phyloP scores from a whole-genome alignment of 2,329 filamentous ascomycete genomes.

The Penicillium sp. region DNA sequence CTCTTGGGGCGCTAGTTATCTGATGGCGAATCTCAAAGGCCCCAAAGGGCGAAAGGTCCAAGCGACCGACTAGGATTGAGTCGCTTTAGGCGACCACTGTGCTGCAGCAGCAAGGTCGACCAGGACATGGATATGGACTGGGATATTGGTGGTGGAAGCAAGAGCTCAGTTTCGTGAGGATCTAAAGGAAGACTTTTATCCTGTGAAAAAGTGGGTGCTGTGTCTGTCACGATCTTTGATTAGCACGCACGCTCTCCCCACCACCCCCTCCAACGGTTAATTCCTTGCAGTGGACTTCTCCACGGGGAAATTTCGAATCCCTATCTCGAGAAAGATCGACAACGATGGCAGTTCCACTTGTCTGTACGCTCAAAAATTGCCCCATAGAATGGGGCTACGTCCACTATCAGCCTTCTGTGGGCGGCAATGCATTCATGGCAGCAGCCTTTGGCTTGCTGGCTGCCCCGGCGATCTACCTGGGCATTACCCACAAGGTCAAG shows the following conservation, averaged over 20 bases:
- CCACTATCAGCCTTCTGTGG: constrained; percentile 1
- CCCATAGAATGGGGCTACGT: constrained; percentile 2
- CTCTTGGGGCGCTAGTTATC: not conserved
- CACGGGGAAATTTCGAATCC: no score
- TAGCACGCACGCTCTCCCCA: not conserved
- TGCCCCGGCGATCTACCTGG: not conserved
- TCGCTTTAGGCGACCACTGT: not conserved
- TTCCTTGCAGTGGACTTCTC: no score
- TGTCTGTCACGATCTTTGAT: not conserved
- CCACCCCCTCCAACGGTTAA: no score
- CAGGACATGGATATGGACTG: not conserved
- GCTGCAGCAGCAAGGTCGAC: not conserved
- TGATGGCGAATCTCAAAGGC: not conserved
- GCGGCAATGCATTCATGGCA: not conserved
- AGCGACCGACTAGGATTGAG: not conserved
- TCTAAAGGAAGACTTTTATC: constrained; percentile 1
- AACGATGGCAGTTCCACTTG: not conserved
- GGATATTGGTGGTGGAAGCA: not conserved
- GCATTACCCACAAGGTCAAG: constrained; percentile 1
- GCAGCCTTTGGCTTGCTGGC: not conserved
- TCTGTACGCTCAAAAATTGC: not conserved
- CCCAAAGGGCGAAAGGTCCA: not conserved
- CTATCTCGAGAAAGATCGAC: not conserved
- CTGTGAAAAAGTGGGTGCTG: not conserved
- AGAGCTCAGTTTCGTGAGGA: not conserved